A percentile compares a stretch with the other conserved stretches of the same genome.
Conservation (phyloP, 2,329 filamentous ascomycete genomes). For the Colletotrichum graminicola region DNA sequence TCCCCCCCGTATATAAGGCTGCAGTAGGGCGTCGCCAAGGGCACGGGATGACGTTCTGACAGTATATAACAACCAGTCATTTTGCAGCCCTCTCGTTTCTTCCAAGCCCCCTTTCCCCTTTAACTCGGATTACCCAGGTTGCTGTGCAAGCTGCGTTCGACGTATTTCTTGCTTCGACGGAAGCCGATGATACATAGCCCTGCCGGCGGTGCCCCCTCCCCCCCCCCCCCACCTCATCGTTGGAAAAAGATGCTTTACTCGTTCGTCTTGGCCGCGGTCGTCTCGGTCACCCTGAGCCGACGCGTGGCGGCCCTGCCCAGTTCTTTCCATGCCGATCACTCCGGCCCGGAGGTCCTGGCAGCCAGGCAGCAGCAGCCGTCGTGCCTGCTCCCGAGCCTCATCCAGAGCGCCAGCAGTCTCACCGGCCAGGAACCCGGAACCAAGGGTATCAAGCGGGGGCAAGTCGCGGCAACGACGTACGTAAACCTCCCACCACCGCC, state of each 20-base stretch:
- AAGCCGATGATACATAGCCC: background rate
- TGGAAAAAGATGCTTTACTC: background rate
- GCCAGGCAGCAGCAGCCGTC: constrained; percentile 12
- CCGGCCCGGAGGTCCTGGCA: background rate
- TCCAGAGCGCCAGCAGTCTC: constrained; percentile 57
- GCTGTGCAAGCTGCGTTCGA: constrained; percentile 3
- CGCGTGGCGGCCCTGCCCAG: background rate
- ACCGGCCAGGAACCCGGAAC: constrained; percentile 54
- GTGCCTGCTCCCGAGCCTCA: constrained; percentile 53
- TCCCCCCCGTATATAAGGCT: background rate
- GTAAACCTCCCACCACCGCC: no score
- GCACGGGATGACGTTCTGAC: background rate
- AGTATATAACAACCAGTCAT: background rate
- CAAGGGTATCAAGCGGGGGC: constrained; percentile 46
- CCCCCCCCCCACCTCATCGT: background rate
- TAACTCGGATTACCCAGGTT: background rate
- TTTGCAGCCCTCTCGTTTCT: background rate
- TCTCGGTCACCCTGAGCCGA: background rate
- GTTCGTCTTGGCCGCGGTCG: background rate
- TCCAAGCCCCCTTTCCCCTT: background rate
- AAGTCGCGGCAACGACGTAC: constrained; percentile 59
- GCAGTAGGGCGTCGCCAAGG: background rate
- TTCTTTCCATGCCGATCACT: background rate
- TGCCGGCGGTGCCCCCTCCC: background rate
- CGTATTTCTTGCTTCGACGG: background rate